Conservation (phyloP, 73 alveolate genomes). For the Blepharisma stoltei region DNA sequence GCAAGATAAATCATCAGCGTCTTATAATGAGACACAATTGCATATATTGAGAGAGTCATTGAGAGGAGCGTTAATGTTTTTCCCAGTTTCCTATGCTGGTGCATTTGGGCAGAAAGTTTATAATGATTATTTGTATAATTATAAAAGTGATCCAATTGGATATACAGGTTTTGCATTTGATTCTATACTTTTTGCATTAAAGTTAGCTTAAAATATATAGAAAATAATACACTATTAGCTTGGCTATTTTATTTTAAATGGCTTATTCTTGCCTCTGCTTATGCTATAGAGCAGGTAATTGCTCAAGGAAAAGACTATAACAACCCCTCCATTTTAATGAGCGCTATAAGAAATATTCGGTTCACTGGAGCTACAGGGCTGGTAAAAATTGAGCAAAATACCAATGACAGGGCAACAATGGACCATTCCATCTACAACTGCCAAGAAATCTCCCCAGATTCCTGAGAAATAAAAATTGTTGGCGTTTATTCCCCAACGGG, state of each 20-base stretch:
- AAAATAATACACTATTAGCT: no score
- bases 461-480: conserved; percentile 3
- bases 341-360: background rate
- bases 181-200: no score
- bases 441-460: background rate
- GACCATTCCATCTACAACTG: conserved; percentile 10
- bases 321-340: background rate
- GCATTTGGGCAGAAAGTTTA: background rate
- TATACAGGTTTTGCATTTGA: conserved; percentile 22
- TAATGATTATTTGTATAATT: background rate
- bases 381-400: background rate
- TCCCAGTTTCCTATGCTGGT: background rate
- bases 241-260: no score
- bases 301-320: background rate
- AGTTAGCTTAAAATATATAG: no score
- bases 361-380: background rate
- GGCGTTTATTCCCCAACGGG: conserved; percentile 16
- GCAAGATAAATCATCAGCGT: background rate
- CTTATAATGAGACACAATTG: background rate
- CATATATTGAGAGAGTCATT: background rate
- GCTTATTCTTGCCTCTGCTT: background rate
- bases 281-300: background rate
- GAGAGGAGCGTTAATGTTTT: conserved; percentile 16
- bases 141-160: background rate
- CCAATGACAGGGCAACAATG: background rate